Evolutionary conservation across 2,329 filamentous ascomycete genomes (phyloP).

Genomic region (Cryphonectria japonica): DNA sequence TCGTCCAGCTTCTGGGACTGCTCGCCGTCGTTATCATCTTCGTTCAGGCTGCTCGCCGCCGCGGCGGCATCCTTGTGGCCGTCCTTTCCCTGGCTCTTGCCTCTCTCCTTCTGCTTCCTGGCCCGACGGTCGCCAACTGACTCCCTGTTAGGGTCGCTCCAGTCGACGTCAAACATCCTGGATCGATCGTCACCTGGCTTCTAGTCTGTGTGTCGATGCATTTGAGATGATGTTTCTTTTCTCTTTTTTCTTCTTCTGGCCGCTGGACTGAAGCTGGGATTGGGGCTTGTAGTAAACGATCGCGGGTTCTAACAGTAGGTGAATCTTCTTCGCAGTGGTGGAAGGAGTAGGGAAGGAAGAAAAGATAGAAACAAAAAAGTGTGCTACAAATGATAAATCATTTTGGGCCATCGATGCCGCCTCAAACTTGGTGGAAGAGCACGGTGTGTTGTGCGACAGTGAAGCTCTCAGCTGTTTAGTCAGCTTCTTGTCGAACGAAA

Average conservation of each 20-base stretch:
- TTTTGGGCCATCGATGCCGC: background rate
- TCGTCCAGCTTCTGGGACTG: slow-evolving; percentile 36
- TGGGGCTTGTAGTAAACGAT: background rate
- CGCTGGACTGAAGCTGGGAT: background rate
- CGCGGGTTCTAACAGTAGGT: background rate
- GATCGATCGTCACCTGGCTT: slow-evolving; percentile 23
- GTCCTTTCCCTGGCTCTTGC: slow-evolving; percentile 40
- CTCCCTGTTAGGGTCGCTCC: slow-evolving; percentile 59
- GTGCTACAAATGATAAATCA: background rate
- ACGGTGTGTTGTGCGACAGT: background rate
- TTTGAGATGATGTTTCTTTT: background rate
- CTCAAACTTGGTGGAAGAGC: background rate
- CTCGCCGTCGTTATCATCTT: slow-evolving; percentile 2
- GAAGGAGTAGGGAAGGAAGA: background rate
- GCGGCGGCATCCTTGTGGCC: slow-evolving; percentile 13
- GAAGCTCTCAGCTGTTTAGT: background rate
- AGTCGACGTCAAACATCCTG: slow-evolving; percentile 62
- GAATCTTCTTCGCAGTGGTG: background rate
- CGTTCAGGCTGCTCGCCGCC: background rate
- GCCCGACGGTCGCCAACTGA: slow-evolving; percentile 56
- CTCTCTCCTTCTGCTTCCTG: slow-evolving; percentile 49
- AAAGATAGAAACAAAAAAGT: background rate
- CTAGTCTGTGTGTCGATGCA: slow-evolving; percentile 21
- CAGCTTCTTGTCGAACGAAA: background rate
- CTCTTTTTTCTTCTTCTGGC: background rate